These are phyloP conservation scores for Metschnikowia lachancei DNA, from an alignment of 805 yeast species.

Conservation along the genomic window DNA sequence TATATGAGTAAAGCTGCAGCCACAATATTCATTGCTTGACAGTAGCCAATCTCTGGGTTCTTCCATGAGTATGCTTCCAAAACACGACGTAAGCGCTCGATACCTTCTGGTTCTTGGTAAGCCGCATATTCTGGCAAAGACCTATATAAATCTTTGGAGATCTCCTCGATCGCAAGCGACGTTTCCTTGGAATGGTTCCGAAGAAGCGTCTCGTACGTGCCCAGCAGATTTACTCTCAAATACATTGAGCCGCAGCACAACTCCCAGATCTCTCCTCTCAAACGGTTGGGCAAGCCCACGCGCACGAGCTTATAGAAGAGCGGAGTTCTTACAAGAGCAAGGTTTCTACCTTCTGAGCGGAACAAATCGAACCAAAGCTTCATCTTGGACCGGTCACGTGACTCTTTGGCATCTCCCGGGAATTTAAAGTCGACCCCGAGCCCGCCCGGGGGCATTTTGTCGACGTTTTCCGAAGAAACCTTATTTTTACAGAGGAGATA, in stretches of 20 bases:
- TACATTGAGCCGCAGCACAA: conserved; percentile 83
- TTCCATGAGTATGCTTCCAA: conserved; percentile 95
- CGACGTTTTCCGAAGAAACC: conserved; percentile 40
- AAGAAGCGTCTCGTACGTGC: conserved; percentile 57
- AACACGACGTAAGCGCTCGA: conserved; percentile 78
- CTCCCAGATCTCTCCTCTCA: conserved; percentile 98
- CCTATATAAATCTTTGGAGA: conserved; percentile 91
- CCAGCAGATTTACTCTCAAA: conserved; percentile 58
- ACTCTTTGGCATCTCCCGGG: conserved; percentile 81
- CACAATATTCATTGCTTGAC: conserved; percentile 98
- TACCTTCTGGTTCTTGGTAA: conserved; percentile 84
- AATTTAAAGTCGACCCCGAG: conserved; percentile 79
- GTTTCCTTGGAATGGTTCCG: conserved; percentile 58
- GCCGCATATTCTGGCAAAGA: conserved; percentile 96
- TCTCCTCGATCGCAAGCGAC: conserved; percentile 90
- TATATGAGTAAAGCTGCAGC: conserved; percentile 74
- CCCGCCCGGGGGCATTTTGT: conserved; percentile 72
- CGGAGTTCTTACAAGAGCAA: conserved; percentile 70
- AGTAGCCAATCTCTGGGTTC: conserved; percentile 94
- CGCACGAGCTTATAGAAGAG: conserved; percentile 79
- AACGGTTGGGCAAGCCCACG: conserved; percentile 90
- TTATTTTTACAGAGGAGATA: conserved; percentile 65
- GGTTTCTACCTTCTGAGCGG: conserved; percentile 77
- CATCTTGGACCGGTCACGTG: conserved; percentile 80
- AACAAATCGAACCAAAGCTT: conserved; percentile 93